Conservation (phyloP, 2,329 filamentous ascomycete genomes). For the Exophiala xenobiotica region DNA sequence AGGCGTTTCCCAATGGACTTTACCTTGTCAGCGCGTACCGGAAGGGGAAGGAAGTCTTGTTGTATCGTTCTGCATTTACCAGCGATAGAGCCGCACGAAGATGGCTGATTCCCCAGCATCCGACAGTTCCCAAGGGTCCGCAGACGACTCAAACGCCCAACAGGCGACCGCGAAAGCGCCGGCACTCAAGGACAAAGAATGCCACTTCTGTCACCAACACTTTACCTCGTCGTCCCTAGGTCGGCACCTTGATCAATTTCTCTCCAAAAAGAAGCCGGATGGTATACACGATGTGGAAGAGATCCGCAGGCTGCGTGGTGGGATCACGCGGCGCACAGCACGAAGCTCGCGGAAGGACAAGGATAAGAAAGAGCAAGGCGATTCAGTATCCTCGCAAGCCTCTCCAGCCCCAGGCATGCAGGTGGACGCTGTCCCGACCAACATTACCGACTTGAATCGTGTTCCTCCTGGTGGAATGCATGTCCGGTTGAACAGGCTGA, state of each 20-base stretch:
- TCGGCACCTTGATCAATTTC: slow-evolving; percentile 89
- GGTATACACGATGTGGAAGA: slow-evolving; percentile 87
- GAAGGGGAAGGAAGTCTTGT: slow-evolving; percentile 1
- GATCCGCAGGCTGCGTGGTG: slow-evolving; percentile 77
- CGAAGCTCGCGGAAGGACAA: slow-evolving; percentile 62
- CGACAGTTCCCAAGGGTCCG: slow-evolving; percentile 25
- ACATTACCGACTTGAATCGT: slow-evolving; percentile 17
- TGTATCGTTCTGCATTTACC: neutral
- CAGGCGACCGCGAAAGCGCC: slow-evolving; percentile 17
- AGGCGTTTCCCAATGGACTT: slow-evolving; percentile 1
- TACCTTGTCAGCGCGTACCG: slow-evolving; percentile 1
- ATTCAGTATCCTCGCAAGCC: slow-evolving; percentile 39
- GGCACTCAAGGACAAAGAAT: slow-evolving; percentile 78
- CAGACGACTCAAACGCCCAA: slow-evolving; percentile 16
- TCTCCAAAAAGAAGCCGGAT: slow-evolving; percentile 91
- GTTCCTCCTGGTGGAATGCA: slow-evolving; percentile 27
- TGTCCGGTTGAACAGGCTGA: slow-evolving; percentile 57
- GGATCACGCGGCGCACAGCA: slow-evolving; percentile 82
- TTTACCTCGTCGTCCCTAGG: slow-evolving; percentile 94
- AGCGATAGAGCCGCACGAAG: slow-evolving; percentile 2
- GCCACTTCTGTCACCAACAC: slow-evolving; percentile 81
- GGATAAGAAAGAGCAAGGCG: slow-evolving; percentile 58
- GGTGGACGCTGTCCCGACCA: slow-evolving; percentile 7
- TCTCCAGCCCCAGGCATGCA: slow-evolving; percentile 14
- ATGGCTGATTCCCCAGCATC: slow-evolving; percentile 24